These are phyloP conservation scores for Gastrolobium villosum DNA, from an alignment of 306 rosid genomes.

Conservation along the genomic window DNA sequence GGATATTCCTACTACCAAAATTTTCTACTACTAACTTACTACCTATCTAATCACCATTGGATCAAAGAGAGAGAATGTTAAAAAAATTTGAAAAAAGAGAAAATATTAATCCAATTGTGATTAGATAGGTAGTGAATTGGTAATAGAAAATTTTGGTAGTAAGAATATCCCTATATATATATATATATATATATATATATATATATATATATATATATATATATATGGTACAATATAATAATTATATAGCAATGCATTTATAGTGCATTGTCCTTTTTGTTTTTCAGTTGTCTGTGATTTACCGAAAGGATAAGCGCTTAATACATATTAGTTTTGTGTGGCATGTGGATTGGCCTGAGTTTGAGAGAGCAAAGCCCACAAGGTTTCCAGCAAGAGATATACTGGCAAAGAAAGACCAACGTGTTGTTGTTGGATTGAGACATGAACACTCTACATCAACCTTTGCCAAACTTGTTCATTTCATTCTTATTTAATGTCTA, in stretches of 20 bases:
- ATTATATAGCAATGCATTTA: neutral
- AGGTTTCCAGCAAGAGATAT: conserved; percentile 48
- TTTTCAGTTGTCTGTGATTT: neutral
- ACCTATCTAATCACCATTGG: too few relatives aligned
- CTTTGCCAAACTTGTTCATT: conserved; percentile 48
- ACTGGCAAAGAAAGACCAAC: conserved; percentile 31
- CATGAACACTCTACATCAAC: conserved; percentile 48
- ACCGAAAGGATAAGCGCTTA: conserved; percentile 6
- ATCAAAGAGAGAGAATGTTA: too few relatives aligned
- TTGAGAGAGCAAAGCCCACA: conserved; percentile 42
- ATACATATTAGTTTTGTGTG: neutral
- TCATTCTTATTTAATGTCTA: conserved; percentile 39
- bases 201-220: too few relatives aligned
- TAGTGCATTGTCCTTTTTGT: neutral
- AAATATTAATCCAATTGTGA: too few relatives aligned
- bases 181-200: too few relatives aligned
- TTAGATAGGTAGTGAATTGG: too few relatives aligned
- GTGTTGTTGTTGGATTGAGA: conserved; percentile 51
- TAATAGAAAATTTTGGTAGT: too few relatives aligned
- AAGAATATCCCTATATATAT: too few relatives aligned
- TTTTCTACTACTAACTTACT: too few relatives aligned
- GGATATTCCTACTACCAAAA: too few relatives aligned
- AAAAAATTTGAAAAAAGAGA: too few relatives aligned
- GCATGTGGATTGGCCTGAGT: conserved; percentile 53
- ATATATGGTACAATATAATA: neutral